Evolutionary conservation across 768 basidiomycete species (phyloP), one percentile per base, ranked within the genome.

Genomic region (Dioszegia aurantiaca): DNA sequence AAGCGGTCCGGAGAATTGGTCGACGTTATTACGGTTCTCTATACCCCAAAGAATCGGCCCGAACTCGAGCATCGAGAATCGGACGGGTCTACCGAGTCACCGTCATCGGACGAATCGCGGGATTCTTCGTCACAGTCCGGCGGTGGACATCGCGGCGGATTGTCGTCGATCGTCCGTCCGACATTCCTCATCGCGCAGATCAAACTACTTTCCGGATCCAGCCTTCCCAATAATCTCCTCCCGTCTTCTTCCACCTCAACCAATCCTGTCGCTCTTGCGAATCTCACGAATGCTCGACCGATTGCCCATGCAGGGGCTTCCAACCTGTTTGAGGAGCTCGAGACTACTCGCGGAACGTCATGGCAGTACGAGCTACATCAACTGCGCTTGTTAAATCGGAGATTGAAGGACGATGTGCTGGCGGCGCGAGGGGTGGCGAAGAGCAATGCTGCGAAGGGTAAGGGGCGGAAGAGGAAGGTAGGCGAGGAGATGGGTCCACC

Each of bases 291-390:
- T 40, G 55, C 64, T 27, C 60, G 62, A 37, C 69, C 64, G 26
- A 55, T 74, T 19, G 67, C 69, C 1, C 68, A 75, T 42, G 49
- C 64, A 8, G 47, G 58, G 3, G 16, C 56, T 0, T 70, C 80
- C 61, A 84, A 88, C 62, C 73, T 90, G 17, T 90, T 90, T 61
- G 84, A 83, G 39, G 88, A 89, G 72, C 81, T 92, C 14, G 84
- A 87, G 41, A 81, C 82, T 0, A 75, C 78, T 14, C 79, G 86
- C 4, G 85, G 83, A 11, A 86, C 86, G 30, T 90, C 88, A 63
- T 95, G 92, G 91, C 91, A 94, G 78, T 94, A 90, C 65, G 89
- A 91, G 78, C 80, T 93, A 46, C 87, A 90, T 77, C 88, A 91
- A 75, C 80, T 92, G 63, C 82, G 85, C 69, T 85, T 85, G 67